Base-by-base conservation (phyloP, 2,329 filamentous ascomycete genomes). In the Fusarium nygamai region DNA sequence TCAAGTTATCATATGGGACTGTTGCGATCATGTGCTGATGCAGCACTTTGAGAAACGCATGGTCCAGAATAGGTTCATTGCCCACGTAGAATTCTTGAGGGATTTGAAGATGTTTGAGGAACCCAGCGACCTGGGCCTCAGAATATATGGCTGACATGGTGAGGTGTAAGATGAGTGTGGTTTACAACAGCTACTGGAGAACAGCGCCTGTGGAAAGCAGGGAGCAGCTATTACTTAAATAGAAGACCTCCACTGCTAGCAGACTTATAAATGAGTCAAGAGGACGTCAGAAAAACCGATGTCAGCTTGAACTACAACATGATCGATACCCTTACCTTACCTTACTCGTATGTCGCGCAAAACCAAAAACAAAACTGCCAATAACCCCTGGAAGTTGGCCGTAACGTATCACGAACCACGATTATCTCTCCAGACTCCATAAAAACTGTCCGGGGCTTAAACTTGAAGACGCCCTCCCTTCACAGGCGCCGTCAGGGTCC, bases 1-100 rank as follows among this genome's bases (percentile, higher is more conserved):
- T 81, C 14, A 91, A 81, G 72, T 90, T 90, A 53, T 91, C 88
- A 67, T 89, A 91, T 0, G 88, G 88, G 36, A 90, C 81, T 1
- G 83, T 82, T 1, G 86, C 82, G 61, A 90, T 85, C 71, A 87
- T 86, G 72, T 86, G 80, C 51, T 78, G 69, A 71, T 88, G 83
- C 57, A 86, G 74, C 47, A 82, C 79, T 33, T 80, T 79, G 64
- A 86, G 77, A 72, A 86, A 79, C 24, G 72, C 76, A 64, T 79
- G 75, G 43, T 79, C 76, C 16, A 76, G 70, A 41, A 77, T 74
- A 48, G 78, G 79, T 33, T 79, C 69, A 47, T 76, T 78, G 14
- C 71, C 76, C 31, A 76, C 65, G 31, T 77, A 79, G 51, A 74
- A 80, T 36, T 79, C 74, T n/a, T 73, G 64, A 20, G 78, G 78